Base-by-base conservation (phyloP, 1,284 basidiomycete genomes). In the Pholiota adiposa region DNA sequence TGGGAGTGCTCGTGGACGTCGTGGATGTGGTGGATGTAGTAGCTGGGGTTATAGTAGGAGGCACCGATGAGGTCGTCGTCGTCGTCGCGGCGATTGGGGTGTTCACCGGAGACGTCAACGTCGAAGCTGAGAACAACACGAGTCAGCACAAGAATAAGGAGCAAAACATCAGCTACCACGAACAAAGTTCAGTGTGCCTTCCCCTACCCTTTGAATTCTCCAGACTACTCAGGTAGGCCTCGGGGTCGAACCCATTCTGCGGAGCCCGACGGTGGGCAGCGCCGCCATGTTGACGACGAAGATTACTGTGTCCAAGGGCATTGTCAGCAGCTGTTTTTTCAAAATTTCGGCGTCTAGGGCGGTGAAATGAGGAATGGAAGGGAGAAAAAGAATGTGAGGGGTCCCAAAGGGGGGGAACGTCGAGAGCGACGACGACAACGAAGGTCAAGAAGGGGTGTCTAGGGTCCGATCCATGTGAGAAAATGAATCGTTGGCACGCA, bases 231-330 rank as follows among this genome's bases (percentile, higher is more conserved):
- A 54, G 51, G 29, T 53, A 50, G 29, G 60, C 56, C 14, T 52
- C 57, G 50, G 65, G 65, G 51, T 61, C 54, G 44, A 66, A 66
- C 2, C 54, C 65, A 36, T 54, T 41, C 58, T 66, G 65, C 8
- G 60, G 58, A 11, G 51, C 51, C 18, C 60, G 63, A 38, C 54
- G 60, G 21, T 59, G 63, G 34, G 48, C 50, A 50, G 61, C 61
- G 5, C 58, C 57, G 33, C 60, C 56, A 21, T 63, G 56, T 53
- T 63, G 62, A 51, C 63, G 65, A 52, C 43, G 53, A 25, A 59
- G 11, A 4, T 18, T 54, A 16, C 56, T 51, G 19, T 60, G 1
- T 34, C 41, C 41, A 55, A 40, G 33, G 55, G 27, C 57, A 61
- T 61, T 18, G 59, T 49, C 12, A 52, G 14, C 21, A 5, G 2